Evolutionary conservation across 2,329 filamentous ascomycete genomes (phyloP), one percentile per base, ranked within the genome.

Genomic region (Phyllosticta ampelicida): DNA sequence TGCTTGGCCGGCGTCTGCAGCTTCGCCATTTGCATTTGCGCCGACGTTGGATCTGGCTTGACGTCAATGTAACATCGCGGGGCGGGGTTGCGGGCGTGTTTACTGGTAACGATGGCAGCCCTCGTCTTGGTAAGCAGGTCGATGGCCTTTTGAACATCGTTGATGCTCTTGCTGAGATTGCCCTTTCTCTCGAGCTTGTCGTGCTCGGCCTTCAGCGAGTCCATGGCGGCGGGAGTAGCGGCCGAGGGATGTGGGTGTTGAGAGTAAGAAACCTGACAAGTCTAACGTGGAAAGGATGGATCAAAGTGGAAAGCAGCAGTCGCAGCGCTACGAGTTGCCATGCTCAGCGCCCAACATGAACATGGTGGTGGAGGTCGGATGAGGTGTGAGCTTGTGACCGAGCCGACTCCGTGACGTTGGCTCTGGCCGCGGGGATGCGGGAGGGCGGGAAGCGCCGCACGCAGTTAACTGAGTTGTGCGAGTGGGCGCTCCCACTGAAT

Each of bases 1-100:
- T 86, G 78, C 67, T 91, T 94, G 59, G 96, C 79, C 0, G 91
- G 89, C 62, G 87, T 91, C 70, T 96, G 90, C 18, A 96, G 81
- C 69, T 87, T 91, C 28, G 88, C 87, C 65, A 97, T 81, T 23
- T 85, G 86, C 60, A 91, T 77, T 49, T 85, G 83, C 16, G 89
- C 85, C 48, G 82, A 82, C 62, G 85, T 83, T 21, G 87, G 83
- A 66, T 90, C 86, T 81, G 72, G 36, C 13, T 44, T 6, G 52
- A 66, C 51, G 49, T 52, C 28, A 26, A 44, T 16, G 62, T 67
- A 54, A 68, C 65, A 58, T 60, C 49, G 59, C 55, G 44, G 71
- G 73, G 74, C 58, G 30, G 44, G 19, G 9, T 10, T 53, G 36
- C 49, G 48, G 28, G 29, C 56, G 53, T 18, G 16, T 58, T 51